Evolutionary conservation across 768 basidiomycete genomes (phyloP).

Genomic region (Auriculariales sp.): DNA sequence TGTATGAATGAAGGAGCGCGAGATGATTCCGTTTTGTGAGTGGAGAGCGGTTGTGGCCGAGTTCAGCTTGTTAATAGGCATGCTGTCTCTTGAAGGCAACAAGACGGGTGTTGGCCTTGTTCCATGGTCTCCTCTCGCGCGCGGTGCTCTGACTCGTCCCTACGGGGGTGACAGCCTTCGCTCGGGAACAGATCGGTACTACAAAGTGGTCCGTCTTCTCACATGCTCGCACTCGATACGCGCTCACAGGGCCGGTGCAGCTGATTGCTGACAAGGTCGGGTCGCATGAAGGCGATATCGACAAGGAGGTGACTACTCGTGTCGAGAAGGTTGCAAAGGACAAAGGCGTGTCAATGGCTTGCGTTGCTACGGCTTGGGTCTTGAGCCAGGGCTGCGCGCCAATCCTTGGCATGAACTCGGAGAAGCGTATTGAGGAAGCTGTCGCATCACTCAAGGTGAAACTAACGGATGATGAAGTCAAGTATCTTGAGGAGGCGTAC

Average conservation of each 20-base stretch:
- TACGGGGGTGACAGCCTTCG: conserved; percentile 1
- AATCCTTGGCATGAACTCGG: not conserved
- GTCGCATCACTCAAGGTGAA: conserved; percentile 8
- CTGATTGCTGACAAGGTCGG: conserved; percentile 5
- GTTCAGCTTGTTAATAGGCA: not conserved
- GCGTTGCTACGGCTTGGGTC: conserved; percentile 27
- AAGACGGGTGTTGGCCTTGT: conserved; percentile 30
- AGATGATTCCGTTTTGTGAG: not conserved
- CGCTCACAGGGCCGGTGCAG: conserved; percentile 4
- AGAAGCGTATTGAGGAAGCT: conserved; percentile 1
- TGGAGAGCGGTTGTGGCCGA: not conserved
- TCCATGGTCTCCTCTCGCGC: conserved; percentile 30
- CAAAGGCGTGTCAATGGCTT: conserved; percentile 25
- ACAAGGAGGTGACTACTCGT: conserved; percentile 12
- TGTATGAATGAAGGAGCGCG: not conserved
- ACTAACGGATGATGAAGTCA: conserved; percentile 17
- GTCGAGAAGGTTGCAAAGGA: conserved; percentile 25
- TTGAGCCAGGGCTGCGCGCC: conserved; percentile 13
- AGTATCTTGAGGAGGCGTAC: conserved; percentile 18
- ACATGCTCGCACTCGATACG: not conserved
- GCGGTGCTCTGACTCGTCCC: conserved; percentile 22
- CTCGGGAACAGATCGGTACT: not conserved
- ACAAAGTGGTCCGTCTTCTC: not conserved
- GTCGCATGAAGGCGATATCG: no score
- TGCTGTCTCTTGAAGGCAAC: not conserved